phyloP scores from a whole-genome alignment of 176 grass and related monocot species.

The Eragrostis curvula region DNA sequence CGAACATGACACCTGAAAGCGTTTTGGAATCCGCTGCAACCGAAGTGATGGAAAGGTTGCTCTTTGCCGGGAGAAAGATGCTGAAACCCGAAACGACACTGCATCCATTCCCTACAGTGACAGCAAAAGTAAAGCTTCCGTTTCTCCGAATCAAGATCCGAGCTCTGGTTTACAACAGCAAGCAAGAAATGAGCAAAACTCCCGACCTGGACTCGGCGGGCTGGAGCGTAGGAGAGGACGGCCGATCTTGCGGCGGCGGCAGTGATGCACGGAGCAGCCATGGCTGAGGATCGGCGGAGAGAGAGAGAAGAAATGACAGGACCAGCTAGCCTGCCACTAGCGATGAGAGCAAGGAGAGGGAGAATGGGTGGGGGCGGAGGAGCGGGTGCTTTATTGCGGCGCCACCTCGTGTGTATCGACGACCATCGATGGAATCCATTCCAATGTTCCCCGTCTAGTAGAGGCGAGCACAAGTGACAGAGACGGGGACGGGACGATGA shows the following conservation, averaged over 20 bases:
- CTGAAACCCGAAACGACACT: constrained; percentile 16
- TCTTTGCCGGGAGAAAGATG: constrained; percentile 37
- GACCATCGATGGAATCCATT: constrained; percentile 23
- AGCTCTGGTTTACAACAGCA: background rate
- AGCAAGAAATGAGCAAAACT: background rate
- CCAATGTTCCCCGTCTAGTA: background rate
- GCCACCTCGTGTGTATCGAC: constrained; percentile 43
- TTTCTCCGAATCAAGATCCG: constrained; percentile 30
- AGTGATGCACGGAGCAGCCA: constrained; percentile 34
- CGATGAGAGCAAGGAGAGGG: background rate
- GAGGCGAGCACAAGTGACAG: background rate
- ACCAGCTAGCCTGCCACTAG: background rate
- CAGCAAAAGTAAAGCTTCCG: constrained; percentile 10
- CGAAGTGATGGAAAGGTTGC: constrained; percentile 40
- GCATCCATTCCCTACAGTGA: constrained; percentile 35
- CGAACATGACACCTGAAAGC: constrained; percentile 48
- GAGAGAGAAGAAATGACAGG: background rate
- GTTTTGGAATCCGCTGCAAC: constrained; percentile 7
- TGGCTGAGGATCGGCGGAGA: constrained; percentile 9
- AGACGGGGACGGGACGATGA: background rate
- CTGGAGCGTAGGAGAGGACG: constrained; percentile 1
- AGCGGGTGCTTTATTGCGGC: constrained; percentile 31
- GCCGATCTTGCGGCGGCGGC: constrained; percentile 26
- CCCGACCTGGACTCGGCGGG: constrained; percentile 26
- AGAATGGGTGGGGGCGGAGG: constrained; percentile 6